Evolutionary conservation across 75 land plant genomes (phyloP).

Genomic region (Cupressus sempervirens): DNA sequence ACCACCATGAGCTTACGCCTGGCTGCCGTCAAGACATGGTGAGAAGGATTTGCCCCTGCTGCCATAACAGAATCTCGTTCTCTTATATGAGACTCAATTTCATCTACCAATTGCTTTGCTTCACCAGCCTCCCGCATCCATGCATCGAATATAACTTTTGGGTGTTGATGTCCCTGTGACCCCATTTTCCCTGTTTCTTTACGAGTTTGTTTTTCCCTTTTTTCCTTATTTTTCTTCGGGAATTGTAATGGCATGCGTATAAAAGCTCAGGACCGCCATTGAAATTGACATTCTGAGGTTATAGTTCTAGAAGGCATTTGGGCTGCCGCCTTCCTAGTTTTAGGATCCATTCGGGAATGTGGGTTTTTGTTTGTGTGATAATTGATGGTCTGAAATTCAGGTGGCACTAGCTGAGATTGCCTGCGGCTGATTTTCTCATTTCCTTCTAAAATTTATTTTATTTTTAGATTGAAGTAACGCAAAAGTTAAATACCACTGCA

Average conservation of each 20-base stretch:
- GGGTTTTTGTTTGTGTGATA: no score
- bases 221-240: neutral
- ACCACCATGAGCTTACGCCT: conserved; percentile 27
- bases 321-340: neutral
- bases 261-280: neutral
- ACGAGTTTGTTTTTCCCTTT: neutral
- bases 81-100: conserved; percentile 20
- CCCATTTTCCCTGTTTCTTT: neutral
- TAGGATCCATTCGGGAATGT: neutral
- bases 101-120: conserved; percentile 38
- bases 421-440: no score
- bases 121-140: conserved; percentile 40
- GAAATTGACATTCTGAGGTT: neutral
- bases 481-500: no score
- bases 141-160: conserved; percentile 16
- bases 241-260: neutral
- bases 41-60: conserved; percentile 15
- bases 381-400: neutral
- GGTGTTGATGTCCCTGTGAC: neutral
- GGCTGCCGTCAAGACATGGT: conserved; percentile 16
- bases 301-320: neutral
- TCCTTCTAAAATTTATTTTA: neutral
- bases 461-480: no score
- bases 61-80: conserved; percentile 18
- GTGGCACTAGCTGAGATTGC: neutral